Evolutionary conservation across 1,284 basidiomycete species (phyloP).

Genomic region (Tranzscheliella williamsii): DNA sequence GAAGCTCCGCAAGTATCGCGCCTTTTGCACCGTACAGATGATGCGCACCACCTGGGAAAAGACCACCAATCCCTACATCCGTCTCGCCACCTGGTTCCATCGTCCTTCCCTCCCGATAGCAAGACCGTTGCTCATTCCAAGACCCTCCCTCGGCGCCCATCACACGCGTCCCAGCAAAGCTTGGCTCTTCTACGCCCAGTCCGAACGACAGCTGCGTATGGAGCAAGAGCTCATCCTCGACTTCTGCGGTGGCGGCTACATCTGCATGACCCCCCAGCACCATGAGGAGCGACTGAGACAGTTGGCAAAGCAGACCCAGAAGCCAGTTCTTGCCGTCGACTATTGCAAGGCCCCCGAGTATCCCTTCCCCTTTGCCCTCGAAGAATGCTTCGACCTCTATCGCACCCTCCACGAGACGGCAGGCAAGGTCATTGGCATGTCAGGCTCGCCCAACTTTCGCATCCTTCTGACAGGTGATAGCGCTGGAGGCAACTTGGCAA

Average conservation of each 20-base stretch:
- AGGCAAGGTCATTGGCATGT: constrained; percentile 80
- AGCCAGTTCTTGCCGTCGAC: constrained; percentile 82
- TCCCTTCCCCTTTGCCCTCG: constrained; percentile 69
- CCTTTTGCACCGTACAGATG: constrained; percentile 93
- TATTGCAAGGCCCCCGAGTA: constrained; percentile 91
- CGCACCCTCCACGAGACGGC: constrained; percentile 77
- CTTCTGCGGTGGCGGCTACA: constrained; percentile 92
- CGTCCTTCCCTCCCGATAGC: constrained; percentile 70
- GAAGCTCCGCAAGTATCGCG: constrained; percentile 84
- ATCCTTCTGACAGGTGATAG: constrained; percentile 51
- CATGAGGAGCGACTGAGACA: constrained; percentile 89
- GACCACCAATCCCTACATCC: constrained; percentile 86
- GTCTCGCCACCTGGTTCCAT: constrained; percentile 69
- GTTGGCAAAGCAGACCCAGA: constrained; percentile 79
- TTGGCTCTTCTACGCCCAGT: constrained; percentile 80
- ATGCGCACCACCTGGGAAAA: constrained; percentile 95
- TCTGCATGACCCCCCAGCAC: constrained; percentile 81
- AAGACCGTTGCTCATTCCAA: constrained; percentile 76
- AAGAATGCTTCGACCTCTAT: constrained; percentile 91
- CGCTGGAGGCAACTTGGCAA: constrained; percentile 51
- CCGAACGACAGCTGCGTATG: constrained; percentile 68
- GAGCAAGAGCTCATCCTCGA: constrained; percentile 65
- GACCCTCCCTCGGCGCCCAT: constrained; percentile 65
- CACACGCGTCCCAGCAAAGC: constrained; percentile 75
- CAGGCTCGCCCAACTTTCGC: constrained; percentile 37